Conservation (phyloP, 495 filamentous ascomycete genomes). For the Penicillium mononematosum region DNA sequence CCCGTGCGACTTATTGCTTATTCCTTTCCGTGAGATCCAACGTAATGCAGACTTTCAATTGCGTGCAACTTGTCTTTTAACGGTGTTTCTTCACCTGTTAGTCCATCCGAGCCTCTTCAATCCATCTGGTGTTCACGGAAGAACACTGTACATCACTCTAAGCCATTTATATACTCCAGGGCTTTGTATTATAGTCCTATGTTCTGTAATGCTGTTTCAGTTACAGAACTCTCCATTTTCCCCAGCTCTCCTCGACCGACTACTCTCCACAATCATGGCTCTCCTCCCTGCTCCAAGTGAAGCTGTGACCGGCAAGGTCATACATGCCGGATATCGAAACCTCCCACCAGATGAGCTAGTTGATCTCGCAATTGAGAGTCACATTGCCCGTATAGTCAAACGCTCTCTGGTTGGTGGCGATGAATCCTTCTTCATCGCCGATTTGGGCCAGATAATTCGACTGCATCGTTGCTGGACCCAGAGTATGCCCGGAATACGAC, state of each 20-base stretch:
- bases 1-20: conserved; percentile 8
- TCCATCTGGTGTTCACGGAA: too few relatives aligned
- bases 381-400: conserved; percentile 11
- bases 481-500: conserved; percentile 20
- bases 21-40: conserved; percentile 6
- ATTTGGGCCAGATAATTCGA: conserved; percentile 21
- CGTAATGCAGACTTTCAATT: conserved; percentile 13
- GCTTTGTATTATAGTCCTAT: conserved; percentile 3
- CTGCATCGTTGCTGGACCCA: conserved; percentile 15
- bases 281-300: conserved; percentile 4
- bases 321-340: conserved; percentile 6
- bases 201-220: conserved; percentile 10
- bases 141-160: background rate
- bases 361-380: conserved; percentile 21
- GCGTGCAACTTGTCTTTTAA: conserved; percentile 3
- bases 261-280: conserved; percentile 13
- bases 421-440: conserved; percentile 30
- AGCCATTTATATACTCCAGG: background rate
- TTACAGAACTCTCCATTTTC: conserved; percentile 2
- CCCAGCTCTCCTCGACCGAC: conserved; percentile 5
- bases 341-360: conserved; percentile 8
- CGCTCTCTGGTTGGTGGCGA: conserved; percentile 14
- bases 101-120: conserved; percentile 2
- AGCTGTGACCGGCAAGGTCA: background rate
- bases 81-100: background rate